These are phyloP conservation scores for Blastocystis sp. DNA, from an alignment of 352 stramenopile species.

Conservation along the genomic window DNA sequence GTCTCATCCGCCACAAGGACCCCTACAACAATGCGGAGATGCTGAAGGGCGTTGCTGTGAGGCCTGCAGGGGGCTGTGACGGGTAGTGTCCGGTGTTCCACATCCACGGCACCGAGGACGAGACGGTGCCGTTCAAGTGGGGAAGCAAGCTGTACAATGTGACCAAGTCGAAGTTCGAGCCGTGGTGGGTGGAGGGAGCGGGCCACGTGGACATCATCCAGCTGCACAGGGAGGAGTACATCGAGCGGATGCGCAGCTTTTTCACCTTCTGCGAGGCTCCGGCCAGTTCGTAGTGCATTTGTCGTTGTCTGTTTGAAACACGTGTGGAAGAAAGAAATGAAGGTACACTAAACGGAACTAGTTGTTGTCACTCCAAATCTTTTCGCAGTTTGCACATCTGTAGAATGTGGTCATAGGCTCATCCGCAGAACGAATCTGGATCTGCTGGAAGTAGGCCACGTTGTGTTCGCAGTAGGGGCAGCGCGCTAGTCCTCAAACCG, in stretches of 20 bases:
- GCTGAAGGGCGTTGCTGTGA: constrained; percentile 23
- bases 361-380: constrained; percentile 88
- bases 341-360: constrained; percentile 54
- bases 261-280: constrained; percentile 32
- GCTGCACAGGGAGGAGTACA: constrained; percentile 27
- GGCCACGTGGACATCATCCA: constrained; percentile 34
- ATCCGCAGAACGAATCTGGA: constrained; percentile 97
- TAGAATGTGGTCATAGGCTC: constrained; percentile 99
- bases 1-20: constrained; percentile 18
- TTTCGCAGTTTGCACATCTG: constrained; percentile 94
- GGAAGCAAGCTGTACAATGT: constrained; percentile 41
- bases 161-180: constrained; percentile 40
- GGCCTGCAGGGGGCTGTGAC: neutral
- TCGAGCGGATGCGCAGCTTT: constrained; percentile 6
- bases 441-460: constrained; percentile 99
- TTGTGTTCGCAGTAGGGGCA: constrained; percentile 90
- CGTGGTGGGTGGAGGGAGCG: constrained; percentile 40
- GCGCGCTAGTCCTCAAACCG: constrained; percentile 73
- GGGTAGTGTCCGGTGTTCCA: constrained; percentile 56
- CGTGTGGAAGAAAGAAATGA: neutral
- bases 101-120: constrained; percentile 50
- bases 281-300: no score
- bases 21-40: constrained; percentile 57
- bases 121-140: constrained; percentile 32
- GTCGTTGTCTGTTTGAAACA: no score